Evolutionary conservation across 805 yeast genomes (phyloP).

Genomic region (Candida oleophila): DNA sequence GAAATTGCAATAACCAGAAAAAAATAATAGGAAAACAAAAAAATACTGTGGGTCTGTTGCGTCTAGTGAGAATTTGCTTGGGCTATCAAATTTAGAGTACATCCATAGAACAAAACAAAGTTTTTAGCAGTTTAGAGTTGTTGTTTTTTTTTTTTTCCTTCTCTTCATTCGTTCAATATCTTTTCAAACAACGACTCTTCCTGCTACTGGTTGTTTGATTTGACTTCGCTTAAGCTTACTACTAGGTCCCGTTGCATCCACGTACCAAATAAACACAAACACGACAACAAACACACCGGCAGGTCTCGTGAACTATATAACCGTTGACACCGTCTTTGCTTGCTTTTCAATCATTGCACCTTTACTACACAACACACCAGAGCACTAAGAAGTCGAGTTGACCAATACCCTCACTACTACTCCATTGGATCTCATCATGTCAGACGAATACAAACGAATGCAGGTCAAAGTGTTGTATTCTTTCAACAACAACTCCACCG

Average conservation of each 20-base stretch:
- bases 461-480: constrained; percentile 46
- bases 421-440: too few species aligned
- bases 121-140: neutral
- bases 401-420: neutral
- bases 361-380: neutral
- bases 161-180: neutral
- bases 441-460: constrained; percentile 32
- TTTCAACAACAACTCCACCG: constrained; percentile 42
- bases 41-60: neutral
- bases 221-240: too few species aligned
- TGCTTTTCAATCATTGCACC: too few species aligned
- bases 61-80: neutral
- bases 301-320: too few species aligned
- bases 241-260: too few species aligned
- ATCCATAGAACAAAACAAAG: neutral
- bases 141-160: neutral
- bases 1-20: neutral
- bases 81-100: neutral
- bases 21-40: too few species aligned
- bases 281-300: too few species aligned
- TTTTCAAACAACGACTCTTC: too few species aligned
- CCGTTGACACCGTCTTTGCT: too few species aligned
- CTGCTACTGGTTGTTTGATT: too few species aligned
- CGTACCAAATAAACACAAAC: too few species aligned
- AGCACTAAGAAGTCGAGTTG: too few species aligned